phyloP scores from a whole-genome alignment of 2,329 filamentous ascomycete genomes.

The Verruconis gallopava region DNA sequence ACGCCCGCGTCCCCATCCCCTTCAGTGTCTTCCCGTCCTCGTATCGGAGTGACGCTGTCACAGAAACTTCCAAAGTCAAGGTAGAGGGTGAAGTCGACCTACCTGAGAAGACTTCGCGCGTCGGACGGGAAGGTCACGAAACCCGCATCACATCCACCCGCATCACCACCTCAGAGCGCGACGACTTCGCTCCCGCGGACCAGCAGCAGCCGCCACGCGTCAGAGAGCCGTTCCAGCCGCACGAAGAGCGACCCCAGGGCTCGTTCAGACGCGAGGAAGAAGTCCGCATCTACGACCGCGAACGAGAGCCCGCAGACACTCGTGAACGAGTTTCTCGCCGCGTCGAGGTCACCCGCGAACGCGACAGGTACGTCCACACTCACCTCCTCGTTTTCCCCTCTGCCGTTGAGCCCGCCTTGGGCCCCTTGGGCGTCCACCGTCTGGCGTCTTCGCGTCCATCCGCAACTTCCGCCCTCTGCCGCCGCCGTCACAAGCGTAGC shows the following conservation, averaged over 20 bases:
- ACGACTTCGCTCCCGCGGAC: constrained; percentile 51
- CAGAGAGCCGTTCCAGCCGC: constrained; percentile 57
- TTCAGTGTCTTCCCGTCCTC: constrained; percentile 99
- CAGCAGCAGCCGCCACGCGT: constrained; percentile 50
- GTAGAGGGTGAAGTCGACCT: constrained; percentile 82
- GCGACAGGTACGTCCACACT: constrained; percentile 25
- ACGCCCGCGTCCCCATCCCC: constrained; percentile 96
- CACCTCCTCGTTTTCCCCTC: constrained; percentile 11
- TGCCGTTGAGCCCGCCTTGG: too few relatives aligned
- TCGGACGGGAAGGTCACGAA: constrained; percentile 96
- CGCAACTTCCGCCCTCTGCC: too few relatives aligned
- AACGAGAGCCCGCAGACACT: constrained; percentile 20
- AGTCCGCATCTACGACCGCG: constrained; percentile 23
- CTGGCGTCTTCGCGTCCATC: too few relatives aligned
- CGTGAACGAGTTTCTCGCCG: constrained; percentile 13
- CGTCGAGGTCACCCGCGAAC: constrained; percentile 38
- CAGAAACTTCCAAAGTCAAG: constrained; percentile 55
- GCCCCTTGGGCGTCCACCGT: too few relatives aligned
- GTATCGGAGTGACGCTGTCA: constrained; percentile 64
- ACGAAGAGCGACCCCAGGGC: constrained; percentile 19
- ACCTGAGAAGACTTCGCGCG: constrained; percentile 58
- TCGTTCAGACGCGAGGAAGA: constrained; percentile 37
- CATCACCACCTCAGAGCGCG: constrained; percentile 43
- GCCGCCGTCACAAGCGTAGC: too few relatives aligned
- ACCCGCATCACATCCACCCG: constrained; percentile 21